phyloP scores from a whole-genome alignment of 306 rosid genomes.

The Canavalia ensiformis region DNA sequence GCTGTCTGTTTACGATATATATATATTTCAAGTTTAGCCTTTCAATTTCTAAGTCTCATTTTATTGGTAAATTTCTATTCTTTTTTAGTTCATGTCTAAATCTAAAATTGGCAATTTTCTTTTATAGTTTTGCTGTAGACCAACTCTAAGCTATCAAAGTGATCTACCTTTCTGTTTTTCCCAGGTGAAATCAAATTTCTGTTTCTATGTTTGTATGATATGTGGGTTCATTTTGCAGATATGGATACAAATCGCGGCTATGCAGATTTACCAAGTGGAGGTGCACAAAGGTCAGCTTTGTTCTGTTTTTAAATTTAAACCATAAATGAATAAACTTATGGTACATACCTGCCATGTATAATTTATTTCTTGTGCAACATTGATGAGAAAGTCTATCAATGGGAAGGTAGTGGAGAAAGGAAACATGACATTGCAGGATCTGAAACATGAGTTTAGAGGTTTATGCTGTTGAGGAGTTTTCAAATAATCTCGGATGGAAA shows the following conservation, averaged over 20 bases:
- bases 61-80: too few relatives aligned
- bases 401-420: slow-evolving; percentile 32
- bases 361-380: slow-evolving; percentile 23
- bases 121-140: too few relatives aligned
- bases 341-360: neutral
- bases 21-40: too few relatives aligned
- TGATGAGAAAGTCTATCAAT: neutral
- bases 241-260: slow-evolving; percentile 48
- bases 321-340: neutral
- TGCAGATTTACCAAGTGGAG: slow-evolving; percentile 52
- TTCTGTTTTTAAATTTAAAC: slow-evolving; percentile 20
- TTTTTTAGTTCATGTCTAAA: too few relatives aligned
- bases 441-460: slow-evolving; percentile 23
- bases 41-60: too few relatives aligned
- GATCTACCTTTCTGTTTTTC: neutral
- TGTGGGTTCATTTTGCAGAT: slow-evolving; percentile 42
- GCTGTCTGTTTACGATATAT: too few relatives aligned
- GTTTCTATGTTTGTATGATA: slow-evolving; percentile 23
- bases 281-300: slow-evolving; percentile 54
- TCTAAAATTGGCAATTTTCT: too few relatives aligned
- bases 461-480: slow-evolving; percentile 31
- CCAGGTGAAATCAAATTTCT: neutral
- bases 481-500: slow-evolving; percentile 12
- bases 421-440: slow-evolving; percentile 32
- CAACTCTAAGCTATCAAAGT: slow-evolving; percentile 7